Evolutionary conservation across 192 early-diverging fungal species (phyloP).

Genomic region (Backusella parvicylindrica): DNA sequence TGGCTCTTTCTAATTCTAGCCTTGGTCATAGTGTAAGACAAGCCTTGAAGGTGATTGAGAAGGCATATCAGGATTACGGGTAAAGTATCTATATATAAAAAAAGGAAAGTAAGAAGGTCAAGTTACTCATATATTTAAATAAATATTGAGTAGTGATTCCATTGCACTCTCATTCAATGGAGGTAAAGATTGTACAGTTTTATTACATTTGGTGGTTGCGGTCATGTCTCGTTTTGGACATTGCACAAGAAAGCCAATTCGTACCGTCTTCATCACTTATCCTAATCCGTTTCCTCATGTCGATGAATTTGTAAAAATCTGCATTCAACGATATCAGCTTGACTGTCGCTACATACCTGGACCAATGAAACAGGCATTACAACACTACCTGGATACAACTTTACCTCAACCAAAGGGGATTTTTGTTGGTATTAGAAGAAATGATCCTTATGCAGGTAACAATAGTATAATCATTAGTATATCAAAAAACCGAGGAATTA

Average conservation of each 20-base stretch:
- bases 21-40: constrained; percentile 27
- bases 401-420: constrained; percentile 60
- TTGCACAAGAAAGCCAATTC: not conserved
- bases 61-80: constrained; percentile 53
- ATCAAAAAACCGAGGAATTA: not conserved
- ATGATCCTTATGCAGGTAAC: constrained; percentile 68
- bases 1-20: constrained; percentile 28
- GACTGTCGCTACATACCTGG: constrained; percentile 62
- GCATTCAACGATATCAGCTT: constrained; percentile 67
- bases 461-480: not conserved
- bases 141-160: constrained; percentile 50
- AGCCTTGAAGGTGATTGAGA: constrained; percentile 53
- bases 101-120: not conserved
- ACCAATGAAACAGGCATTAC: constrained; percentile 75
- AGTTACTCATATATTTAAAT: not conserved
- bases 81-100: constrained; percentile 24
- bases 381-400: constrained; percentile 54
- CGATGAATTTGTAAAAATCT: constrained; percentile 78
- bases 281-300: constrained; percentile 82
- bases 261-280: constrained; percentile 73
- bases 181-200: constrained; percentile 95
- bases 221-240: constrained; percentile 42
- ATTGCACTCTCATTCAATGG: constrained; percentile 91
- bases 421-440: constrained; percentile 76
- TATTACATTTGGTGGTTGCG: constrained; percentile 76